These are phyloP conservation scores for Pezizomycotina sp. DNA, from an alignment of 2,329 filamentous ascomycete genomes.

Conservation along the genomic window DNA sequence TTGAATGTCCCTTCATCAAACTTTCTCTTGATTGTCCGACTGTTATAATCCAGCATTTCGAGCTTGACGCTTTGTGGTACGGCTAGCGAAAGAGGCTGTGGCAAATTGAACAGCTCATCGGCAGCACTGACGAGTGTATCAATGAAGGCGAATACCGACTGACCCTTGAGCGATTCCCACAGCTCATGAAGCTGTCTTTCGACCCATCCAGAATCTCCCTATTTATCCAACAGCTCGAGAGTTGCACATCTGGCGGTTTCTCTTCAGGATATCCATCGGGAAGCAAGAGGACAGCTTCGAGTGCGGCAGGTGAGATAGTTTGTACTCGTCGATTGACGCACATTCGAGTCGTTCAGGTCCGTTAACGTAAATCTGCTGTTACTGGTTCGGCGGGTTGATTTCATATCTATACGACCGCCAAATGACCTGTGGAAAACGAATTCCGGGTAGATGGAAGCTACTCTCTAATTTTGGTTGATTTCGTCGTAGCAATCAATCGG, in stretches of 20 bases:
- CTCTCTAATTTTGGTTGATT: conserved; percentile 42
- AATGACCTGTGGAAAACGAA: conserved; percentile 40
- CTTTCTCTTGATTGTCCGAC: conserved; percentile 57
- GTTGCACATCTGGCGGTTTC: conserved; percentile 35
- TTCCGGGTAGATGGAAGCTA: conserved; percentile 52
- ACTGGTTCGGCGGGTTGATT: conserved; percentile 22
- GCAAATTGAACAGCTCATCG: conserved; percentile 44
- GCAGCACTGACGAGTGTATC: conserved; percentile 45
- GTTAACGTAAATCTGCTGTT: conserved; percentile 36
- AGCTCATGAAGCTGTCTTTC: conserved; percentile 36
- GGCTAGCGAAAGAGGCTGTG: conserved; percentile 29
- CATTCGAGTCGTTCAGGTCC: conserved; percentile 30
- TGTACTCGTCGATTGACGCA: conserved; percentile 15
- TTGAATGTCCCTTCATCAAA: conserved; percentile 36
- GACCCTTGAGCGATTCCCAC: conserved; percentile 48
- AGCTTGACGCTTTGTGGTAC: conserved; percentile 46
- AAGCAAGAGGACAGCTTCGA: conserved; percentile 39
- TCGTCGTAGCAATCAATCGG: not conserved
- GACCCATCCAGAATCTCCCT: conserved; percentile 35
- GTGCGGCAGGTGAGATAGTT: conserved; percentile 37
- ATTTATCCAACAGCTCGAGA: conserved; percentile 44
- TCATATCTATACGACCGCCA: conserved; percentile 29
- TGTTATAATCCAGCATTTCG: conserved; percentile 61
- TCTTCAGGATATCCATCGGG: conserved; percentile 43
- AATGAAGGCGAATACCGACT: conserved; percentile 46